Conservation (phyloP, 495 filamentous ascomycete species). For the Xylaria venustula region DNA sequence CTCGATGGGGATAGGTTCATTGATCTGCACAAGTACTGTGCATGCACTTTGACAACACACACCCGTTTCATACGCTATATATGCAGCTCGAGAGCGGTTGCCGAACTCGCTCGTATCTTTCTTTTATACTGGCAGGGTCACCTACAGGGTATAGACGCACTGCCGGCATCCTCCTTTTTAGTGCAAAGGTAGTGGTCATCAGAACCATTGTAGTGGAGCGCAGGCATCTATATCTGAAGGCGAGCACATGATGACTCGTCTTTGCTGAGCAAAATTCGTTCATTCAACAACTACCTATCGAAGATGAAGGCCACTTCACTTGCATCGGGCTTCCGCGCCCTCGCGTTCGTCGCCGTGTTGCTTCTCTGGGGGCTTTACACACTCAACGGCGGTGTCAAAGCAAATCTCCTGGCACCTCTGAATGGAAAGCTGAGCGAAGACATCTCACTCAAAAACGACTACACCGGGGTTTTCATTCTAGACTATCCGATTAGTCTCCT, state of each 20-base stretch:
- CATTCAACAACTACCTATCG: neutral
- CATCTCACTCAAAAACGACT: slow-evolving; percentile 17
- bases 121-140: neutral
- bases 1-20: neutral
- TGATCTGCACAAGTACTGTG: slow-evolving; percentile 8
- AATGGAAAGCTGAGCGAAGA: slow-evolving; percentile 5
- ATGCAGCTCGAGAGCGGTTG: neutral
- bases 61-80: neutral
- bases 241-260: neutral
- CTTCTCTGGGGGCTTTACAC: slow-evolving; percentile 13
- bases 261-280: neutral
- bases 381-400: slow-evolving; percentile 6
- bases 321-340: slow-evolving; percentile 5
- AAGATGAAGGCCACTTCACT: slow-evolving; percentile 12
- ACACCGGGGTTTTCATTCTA: slow-evolving; percentile 23
- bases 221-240: neutral
- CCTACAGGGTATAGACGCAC: neutral
- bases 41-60: neutral
- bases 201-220: neutral
- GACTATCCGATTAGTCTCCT: slow-evolving; percentile 27
- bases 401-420: slow-evolving; percentile 8
- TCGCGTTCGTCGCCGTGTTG: neutral
- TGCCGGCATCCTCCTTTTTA: slow-evolving; percentile 1
- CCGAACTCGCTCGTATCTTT: neutral
- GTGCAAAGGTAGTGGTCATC: neutral